These are phyloP conservation scores for Akanthomyces lecanii DNA, from an alignment of 2,329 filamentous ascomycete species.

Conservation along the genomic window DNA sequence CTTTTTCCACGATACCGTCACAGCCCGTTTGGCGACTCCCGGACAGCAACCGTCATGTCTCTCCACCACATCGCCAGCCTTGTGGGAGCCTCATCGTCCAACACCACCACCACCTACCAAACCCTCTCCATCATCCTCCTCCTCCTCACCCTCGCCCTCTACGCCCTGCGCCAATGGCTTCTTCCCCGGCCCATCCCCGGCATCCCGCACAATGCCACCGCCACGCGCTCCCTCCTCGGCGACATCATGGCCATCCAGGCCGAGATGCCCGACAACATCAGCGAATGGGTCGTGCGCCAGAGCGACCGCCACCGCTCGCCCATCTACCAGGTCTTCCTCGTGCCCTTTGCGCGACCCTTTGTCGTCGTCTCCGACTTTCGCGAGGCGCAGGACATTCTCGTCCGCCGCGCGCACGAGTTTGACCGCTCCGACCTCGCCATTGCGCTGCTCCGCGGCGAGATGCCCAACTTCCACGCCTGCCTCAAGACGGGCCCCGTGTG, in stretches of 20 bases:
- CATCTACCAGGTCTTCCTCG: constrained; percentile 45
- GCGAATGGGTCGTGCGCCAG: constrained; percentile 28
- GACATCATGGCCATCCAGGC: constrained; percentile 31
- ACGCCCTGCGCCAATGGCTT: constrained; percentile 17
- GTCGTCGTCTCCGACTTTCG: constrained; percentile 39
- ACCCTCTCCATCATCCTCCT: neutral
- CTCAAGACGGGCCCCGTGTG: constrained; percentile 29
- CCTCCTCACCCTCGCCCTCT: neutral
- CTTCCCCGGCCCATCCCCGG: constrained; percentile 41
- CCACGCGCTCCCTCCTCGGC: constrained; percentile 35
- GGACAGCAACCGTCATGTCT: neutral
- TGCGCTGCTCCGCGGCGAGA: constrained; percentile 29
- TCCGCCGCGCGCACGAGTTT: constrained; percentile 40
- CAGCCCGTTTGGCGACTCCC: neutral
- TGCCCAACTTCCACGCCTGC: constrained; percentile 31
- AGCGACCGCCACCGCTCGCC: constrained; percentile 33
- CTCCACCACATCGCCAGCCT: neutral
- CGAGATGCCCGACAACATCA: constrained; percentile 9
- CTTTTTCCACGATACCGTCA: neutral
- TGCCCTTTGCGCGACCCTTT: constrained; percentile 38
- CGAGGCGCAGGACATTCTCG: constrained; percentile 42
- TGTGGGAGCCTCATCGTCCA: neutral
- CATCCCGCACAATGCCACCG: constrained; percentile 41
- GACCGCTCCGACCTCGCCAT: constrained; percentile 35
- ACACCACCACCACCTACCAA: neutral